Conservation (phyloP, 495 filamentous ascomycete genomes). For the Penicillium paradoxum region DNA sequence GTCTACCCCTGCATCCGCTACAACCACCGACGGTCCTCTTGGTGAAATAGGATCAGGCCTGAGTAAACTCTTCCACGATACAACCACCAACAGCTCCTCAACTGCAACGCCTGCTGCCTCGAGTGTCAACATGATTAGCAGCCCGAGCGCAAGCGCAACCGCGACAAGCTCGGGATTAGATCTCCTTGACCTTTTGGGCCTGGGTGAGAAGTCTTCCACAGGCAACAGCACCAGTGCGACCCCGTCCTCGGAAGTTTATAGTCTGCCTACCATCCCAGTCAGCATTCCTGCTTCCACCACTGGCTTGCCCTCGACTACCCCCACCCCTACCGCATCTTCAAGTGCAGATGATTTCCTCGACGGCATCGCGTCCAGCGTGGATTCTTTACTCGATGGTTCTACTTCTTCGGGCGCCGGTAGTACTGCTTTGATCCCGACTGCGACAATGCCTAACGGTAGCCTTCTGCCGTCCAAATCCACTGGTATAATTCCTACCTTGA, state of each 20-base stretch:
- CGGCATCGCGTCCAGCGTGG: slow-evolving; percentile 7
- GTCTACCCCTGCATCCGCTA: slow-evolving; percentile 7
- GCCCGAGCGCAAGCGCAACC: not conserved
- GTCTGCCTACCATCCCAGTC: slow-evolving; percentile 22
- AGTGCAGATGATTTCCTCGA: slow-evolving; percentile 8
- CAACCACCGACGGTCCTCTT: not conserved
- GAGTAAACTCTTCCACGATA: not conserved
- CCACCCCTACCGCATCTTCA: slow-evolving; percentile 9
- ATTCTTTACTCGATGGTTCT: slow-evolving; percentile 2
- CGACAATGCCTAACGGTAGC: slow-evolving; percentile 1
- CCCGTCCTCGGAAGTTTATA: not conserved
- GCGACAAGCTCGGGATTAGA: slow-evolving; percentile 1
- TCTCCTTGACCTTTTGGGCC: slow-evolving; percentile 2
- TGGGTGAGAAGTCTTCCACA: slow-evolving; percentile 6
- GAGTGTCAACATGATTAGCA: not conserved
- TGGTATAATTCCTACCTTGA: slow-evolving; percentile 11
- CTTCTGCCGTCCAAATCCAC: slow-evolving; percentile 12
- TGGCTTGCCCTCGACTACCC: slow-evolving; percentile 9
- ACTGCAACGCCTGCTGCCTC: slow-evolving; percentile 1
- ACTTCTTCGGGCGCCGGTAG: slow-evolving; percentile 14
- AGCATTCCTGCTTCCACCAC: slow-evolving; percentile 24
- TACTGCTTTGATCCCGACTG: slow-evolving; percentile 14
- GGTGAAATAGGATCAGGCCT: not conserved
- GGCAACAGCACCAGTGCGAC: slow-evolving; percentile 6
- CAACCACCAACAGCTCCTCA: slow-evolving; percentile 7